phyloP scores from a whole-genome alignment of 805 yeast species.

The Maudiozyma pseudohumilis region DNA sequence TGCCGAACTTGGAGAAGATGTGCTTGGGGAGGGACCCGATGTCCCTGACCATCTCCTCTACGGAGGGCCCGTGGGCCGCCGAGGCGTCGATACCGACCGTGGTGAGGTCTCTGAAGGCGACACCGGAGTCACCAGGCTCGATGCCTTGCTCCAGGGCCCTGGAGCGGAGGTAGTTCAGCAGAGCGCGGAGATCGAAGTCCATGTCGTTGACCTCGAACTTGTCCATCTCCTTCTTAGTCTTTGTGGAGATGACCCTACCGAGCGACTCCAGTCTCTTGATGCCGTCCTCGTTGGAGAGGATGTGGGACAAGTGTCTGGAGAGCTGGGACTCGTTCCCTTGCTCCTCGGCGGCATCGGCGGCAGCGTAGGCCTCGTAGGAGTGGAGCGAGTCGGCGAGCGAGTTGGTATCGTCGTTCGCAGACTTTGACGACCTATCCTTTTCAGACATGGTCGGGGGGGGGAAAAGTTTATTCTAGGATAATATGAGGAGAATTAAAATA shows the following conservation, averaged over 20 bases:
- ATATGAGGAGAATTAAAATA: too few species aligned
- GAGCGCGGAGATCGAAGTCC: constrained; percentile 37
- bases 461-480: too few species aligned
- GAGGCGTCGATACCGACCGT: constrained; percentile 44
- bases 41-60: constrained; percentile 35
- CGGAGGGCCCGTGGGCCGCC: constrained; percentile 41
- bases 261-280: constrained; percentile 37
- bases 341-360: constrained; percentile 1
- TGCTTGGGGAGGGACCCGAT: constrained; percentile 22
- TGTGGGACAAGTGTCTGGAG: constrained; percentile 20
- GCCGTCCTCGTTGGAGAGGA: constrained; percentile 29
- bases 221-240: constrained; percentile 37
- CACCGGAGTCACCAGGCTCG: constrained; percentile 42
- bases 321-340: constrained; percentile 3
- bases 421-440: constrained; percentile 1
- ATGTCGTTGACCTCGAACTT: constrained; percentile 35
- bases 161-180: constrained; percentile 33
- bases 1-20: constrained; percentile 17
- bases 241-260: constrained; percentile 41
- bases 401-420: constrained; percentile 2
- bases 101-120: constrained; percentile 36
- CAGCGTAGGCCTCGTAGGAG: constrained; percentile 1
- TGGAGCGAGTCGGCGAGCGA: constrained; percentile 3
- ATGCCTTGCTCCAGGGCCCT: constrained; percentile 37
- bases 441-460: constrained; percentile 4